Evolutionary conservation across 257 asterid species (phyloP).

Genomic region (Scutellaria barbata): DNA sequence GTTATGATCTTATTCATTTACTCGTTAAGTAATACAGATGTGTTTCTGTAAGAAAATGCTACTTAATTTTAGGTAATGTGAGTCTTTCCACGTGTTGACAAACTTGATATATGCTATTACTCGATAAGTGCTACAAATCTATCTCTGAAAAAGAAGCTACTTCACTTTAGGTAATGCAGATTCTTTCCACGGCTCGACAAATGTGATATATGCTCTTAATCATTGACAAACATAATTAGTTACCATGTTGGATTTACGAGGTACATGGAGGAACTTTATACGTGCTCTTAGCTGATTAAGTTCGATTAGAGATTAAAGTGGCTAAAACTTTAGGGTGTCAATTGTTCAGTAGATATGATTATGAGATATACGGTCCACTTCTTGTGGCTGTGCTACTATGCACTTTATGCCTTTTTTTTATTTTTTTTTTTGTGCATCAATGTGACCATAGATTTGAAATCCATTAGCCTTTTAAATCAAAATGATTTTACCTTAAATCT

Average conservation of each 20-base stretch:
- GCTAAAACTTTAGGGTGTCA: constrained; percentile 5
- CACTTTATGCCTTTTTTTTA: not conserved
- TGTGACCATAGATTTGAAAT: not conserved
- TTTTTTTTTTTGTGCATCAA: constrained; percentile 4
- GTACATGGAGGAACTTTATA: constrained; percentile 1
- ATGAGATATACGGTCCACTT: not conserved
- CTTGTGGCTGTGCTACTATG: constrained; percentile 1
- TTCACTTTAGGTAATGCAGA: no score
- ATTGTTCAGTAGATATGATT: constrained; percentile 17
- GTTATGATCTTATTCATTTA: not conserved
- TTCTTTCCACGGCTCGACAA: constrained; percentile 23
- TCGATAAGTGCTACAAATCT: constrained; percentile 2
- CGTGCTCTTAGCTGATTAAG: not conserved
- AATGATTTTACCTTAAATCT: constrained; percentile 10
- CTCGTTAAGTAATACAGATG: not conserved
- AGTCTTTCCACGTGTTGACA: not conserved
- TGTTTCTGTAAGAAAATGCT: not conserved
- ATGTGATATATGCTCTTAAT: not conserved
- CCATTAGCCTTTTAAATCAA: not conserved
- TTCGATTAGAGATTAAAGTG: constrained; percentile 5
- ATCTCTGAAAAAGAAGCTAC: not conserved
- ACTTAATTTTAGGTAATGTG: no score
- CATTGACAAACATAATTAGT: not conserved
- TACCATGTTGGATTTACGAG: constrained; percentile 9
- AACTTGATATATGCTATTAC: not conserved